Evolutionary conservation across 2,329 filamentous ascomycete genomes (phyloP).

Genomic region (Macrophomina tecta): DNA sequence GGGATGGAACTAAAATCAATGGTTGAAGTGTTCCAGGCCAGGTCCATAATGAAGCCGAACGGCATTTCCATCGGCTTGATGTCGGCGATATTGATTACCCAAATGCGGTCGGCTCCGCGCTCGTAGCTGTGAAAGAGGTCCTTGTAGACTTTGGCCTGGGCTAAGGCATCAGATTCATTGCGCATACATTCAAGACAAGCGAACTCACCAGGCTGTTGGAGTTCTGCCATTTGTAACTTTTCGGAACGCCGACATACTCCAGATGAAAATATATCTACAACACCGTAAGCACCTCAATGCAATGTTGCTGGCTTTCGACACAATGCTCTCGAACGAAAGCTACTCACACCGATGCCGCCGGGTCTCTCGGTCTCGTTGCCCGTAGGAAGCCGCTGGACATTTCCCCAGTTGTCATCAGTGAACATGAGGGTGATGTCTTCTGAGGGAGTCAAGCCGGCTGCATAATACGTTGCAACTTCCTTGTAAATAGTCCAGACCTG

Average conservation of each 20-base stretch:
- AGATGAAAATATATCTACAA: constrained; percentile 33
- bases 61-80: constrained; percentile 36
- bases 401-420: constrained; percentile 34
- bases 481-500: constrained; percentile 35
- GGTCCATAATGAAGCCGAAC: constrained; percentile 33
- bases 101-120: constrained; percentile 32
- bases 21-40: constrained; percentile 32
- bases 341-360: constrained; percentile 30
- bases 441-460: constrained; percentile 30
- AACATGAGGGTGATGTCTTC: constrained; percentile 34
- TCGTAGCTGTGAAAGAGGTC: constrained; percentile 32
- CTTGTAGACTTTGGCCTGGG: constrained; percentile 5
- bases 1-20: constrained; percentile 7
- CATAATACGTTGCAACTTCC: constrained; percentile 34
- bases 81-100: constrained; percentile 36
- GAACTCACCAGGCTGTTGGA: constrained; percentile 31
- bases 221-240: constrained; percentile 34
- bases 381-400: constrained; percentile 32
- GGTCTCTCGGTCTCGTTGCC: constrained; percentile 30
- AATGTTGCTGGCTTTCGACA: no score
- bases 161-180: neutral
- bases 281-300: neutral
- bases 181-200: constrained; percentile 10
- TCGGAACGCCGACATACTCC: constrained; percentile 34
- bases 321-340: no score